phyloP scores from a whole-genome alignment of 495 filamentous ascomycete genomes.

The Penicillium manginii region DNA sequence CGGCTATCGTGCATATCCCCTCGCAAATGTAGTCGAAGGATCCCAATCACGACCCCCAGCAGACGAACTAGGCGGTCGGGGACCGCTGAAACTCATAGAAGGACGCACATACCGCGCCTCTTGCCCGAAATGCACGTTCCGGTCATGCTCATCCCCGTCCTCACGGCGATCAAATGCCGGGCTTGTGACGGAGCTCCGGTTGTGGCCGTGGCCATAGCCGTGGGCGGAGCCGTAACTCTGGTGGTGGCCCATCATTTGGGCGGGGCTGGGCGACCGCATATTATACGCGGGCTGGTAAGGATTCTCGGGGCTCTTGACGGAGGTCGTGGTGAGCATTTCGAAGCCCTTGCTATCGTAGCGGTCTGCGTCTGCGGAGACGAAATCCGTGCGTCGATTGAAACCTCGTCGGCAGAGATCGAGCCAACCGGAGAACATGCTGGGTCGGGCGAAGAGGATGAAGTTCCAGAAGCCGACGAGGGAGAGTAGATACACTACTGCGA shows the following conservation, averaged over 20 bases:
- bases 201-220: not conserved
- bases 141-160: conserved; percentile 14
- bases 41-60: conserved; percentile 43
- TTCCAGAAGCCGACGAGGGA: conserved; percentile 86
- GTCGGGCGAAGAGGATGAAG: conserved; percentile 77
- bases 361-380: conserved; percentile 82
- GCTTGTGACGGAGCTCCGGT: conserved; percentile 18
- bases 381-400: conserved; percentile 62
- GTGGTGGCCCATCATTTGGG: conserved; percentile 20
- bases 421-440: conserved; percentile 86
- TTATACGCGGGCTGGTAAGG: conserved; percentile 42
- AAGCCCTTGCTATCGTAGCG: conserved; percentile 71
- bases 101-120: conserved; percentile 60
- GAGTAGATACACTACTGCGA: conserved; percentile 80
- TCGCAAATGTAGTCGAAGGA: conserved; percentile 43
- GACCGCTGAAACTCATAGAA: conserved; percentile 62
- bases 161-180: conserved; percentile 1
- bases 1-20: conserved; percentile 21
- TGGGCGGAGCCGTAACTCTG: not conserved
- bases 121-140: conserved; percentile 48
- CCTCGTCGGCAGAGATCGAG: conserved; percentile 59
- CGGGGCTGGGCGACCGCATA: conserved; percentile 46
- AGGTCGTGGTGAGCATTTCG: conserved; percentile 72
- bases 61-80: conserved; percentile 51
- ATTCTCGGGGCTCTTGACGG: conserved; percentile 47